Base-by-base conservation (phyloP, 257 asterid genomes). In the Rhazya stricta region DNA sequence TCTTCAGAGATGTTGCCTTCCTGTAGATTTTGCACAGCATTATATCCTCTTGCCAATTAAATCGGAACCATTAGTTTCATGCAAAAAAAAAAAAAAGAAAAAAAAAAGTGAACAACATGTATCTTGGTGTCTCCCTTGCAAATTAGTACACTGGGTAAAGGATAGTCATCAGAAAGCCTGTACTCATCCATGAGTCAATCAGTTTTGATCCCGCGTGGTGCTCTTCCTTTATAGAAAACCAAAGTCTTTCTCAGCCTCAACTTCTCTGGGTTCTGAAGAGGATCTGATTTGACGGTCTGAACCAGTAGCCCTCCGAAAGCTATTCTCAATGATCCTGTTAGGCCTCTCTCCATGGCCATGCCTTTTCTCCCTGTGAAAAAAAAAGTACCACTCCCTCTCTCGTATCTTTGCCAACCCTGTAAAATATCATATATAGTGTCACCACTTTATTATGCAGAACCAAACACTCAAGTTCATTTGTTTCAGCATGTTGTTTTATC, bases 281-380 rank as follows among this genome's bases (percentile, higher is more conserved):
- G 88, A 79, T 56, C 76, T 58, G 16, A 92, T 86, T 69, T 76
- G 85, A 0, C 96, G 82, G 80, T 92, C 97, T 0, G 96, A 90
- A 6, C 97, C 97, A 3, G 97, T 92, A 16, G 97, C 96, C 79
- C 89, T 92, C 97, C 97, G 90, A 67, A 92, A 92, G 29, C 97
- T 96, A 43, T 76, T 74, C 46, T 78, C 82, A 0, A 96, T 92
- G 0, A 90, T 92, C 25, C 97, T 83, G 74, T 84, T 88, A 0
- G 97, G 94, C 84, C 91, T 81, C 39, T 96, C 93, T 71, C 90
- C 94, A 58, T 85, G 85, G 12, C 96, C 96, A 61, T 90, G 89
- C 73, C 84, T 90, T 25, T 84, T 81, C 75, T 90, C 93, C 80
- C 94, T 76, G 0, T 87, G 90, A 78, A 92, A 96, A 58, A 90